These are phyloP conservation scores for Phytopythium cucurbitacearum DNA, from an alignment of 352 stramenopile genomes.

Conservation along the genomic window DNA sequence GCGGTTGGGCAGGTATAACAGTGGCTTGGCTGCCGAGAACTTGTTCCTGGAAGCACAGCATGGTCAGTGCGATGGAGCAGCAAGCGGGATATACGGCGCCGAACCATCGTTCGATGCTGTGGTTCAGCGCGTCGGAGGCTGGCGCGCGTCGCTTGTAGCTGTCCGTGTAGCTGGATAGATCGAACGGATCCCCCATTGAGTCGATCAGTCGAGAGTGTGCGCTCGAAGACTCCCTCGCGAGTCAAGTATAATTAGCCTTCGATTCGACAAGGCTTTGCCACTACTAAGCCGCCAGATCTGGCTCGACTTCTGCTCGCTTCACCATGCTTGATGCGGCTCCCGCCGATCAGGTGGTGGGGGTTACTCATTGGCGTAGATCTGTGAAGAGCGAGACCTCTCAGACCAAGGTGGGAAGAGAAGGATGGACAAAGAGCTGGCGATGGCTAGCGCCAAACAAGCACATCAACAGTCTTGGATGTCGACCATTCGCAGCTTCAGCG, in stretches of 20 bases:
- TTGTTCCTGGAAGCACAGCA: slow-evolving; percentile 16
- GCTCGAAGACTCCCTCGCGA: not conserved
- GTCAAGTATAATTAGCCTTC: no score
- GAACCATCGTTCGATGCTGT: slow-evolving; percentile 22
- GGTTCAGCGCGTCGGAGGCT: slow-evolving; percentile 7
- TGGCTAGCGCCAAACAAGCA: not conserved
- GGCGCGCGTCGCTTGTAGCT: slow-evolving; percentile 23
- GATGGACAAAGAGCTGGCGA: no score
- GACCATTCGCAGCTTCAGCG: no score
- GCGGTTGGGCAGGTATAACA: slow-evolving; percentile 49
- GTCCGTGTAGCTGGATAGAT: slow-evolving; percentile 36
- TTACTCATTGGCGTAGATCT: no score
- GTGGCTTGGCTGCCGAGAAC: slow-evolving; percentile 22
- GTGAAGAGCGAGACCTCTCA: no score
- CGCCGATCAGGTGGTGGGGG: no score
- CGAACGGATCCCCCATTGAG: slow-evolving; percentile 13
- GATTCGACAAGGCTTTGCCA: no score
- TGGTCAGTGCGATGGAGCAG: not conserved
- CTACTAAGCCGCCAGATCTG: not conserved
- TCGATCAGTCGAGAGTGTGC: not conserved
- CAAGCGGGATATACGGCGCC: not conserved
- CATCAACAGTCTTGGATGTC: no score
- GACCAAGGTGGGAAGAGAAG: no score
- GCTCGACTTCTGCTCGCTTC: slow-evolving; percentile 5
- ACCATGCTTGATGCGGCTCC: slow-evolving; percentile 8